Evolutionary conservation across 2,329 filamentous ascomycete species (phyloP).

Genomic region (Fonsecaea nubica): DNA sequence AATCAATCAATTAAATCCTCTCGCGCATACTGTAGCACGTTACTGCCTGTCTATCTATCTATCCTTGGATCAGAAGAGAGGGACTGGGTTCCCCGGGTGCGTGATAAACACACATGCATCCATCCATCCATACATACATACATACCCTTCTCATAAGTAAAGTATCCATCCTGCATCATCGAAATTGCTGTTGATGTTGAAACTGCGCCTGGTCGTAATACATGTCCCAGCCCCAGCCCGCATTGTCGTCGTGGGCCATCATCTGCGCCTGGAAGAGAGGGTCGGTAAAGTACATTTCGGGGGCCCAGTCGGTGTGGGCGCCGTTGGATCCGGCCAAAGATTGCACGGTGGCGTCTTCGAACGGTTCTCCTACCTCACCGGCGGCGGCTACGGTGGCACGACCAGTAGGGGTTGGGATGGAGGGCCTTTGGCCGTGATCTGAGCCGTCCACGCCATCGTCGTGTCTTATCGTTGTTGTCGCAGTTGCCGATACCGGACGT

Average conservation of each 20-base stretch:
- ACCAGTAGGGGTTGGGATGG: too few species aligned
- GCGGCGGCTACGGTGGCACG: not conserved
- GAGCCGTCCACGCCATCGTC: not conserved
- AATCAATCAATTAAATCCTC: too few species aligned
- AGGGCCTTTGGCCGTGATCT: not conserved
- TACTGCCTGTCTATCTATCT: too few species aligned
- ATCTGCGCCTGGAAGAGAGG: slow-evolving; percentile 14
- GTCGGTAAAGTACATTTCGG: slow-evolving; percentile 16
- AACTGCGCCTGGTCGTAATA: slow-evolving; percentile 12
- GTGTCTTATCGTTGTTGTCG: not conserved
- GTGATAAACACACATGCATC: too few species aligned
- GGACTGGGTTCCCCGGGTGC: too few species aligned
- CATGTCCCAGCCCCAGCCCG: slow-evolving; percentile 9
- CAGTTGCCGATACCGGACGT: not conserved
- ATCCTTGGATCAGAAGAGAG: too few species aligned
- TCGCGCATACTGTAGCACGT: too few species aligned
- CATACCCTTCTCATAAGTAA: too few species aligned
- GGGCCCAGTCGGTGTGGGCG: slow-evolving; percentile 10
- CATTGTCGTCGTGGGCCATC: slow-evolving; percentile 10
- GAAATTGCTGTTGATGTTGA: slow-evolving; percentile 13
- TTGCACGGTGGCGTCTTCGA: slow-evolving; percentile 12
- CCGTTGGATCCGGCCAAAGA: slow-evolving; percentile 4
- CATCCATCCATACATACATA: too few species aligned
- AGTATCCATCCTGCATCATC: not conserved
- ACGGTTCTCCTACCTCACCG: not conserved